A percentile compares a stretch with the other conserved stretches of the same genome.
Evolutionary conservation across 2,329 filamentous ascomycete genomes (phyloP).

Genomic region (Alternaria triticina): DNA sequence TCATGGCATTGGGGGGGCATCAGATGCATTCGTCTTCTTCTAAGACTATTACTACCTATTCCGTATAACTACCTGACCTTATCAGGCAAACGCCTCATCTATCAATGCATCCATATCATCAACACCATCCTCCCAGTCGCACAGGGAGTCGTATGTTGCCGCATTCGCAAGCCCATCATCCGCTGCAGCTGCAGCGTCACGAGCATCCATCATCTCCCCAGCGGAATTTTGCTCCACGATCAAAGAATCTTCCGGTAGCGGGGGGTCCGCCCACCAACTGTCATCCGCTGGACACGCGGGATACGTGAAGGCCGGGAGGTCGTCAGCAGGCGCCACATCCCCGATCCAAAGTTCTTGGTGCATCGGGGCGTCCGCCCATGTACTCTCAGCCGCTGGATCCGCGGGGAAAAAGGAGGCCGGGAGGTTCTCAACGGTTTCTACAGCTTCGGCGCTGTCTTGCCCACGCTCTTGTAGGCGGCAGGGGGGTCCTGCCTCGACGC

Average conservation of each 20-base stretch:
- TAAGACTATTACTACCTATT: neutral
- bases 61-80: neutral
- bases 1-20: neutral
- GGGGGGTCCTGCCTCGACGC: neutral
- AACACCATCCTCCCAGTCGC: neutral
- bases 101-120: neutral
- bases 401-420: neutral
- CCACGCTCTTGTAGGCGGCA: neutral
- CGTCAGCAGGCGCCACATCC: neutral
- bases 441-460: neutral
- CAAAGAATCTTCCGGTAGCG: neutral
- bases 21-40: neutral
- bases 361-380: neutral
- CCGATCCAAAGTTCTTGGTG: neutral
- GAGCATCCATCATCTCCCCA: neutral
- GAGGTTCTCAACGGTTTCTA: neutral
- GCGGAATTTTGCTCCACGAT: neutral
- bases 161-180: neutral
- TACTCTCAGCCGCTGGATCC: neutral
- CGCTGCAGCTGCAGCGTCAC: neutral
- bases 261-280: neutral
- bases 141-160: neutral
- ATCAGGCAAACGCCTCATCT: neutral
- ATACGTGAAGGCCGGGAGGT: neutral
- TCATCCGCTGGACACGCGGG: neutral